A percentile compares a stretch with the other conserved stretches of the same genome.
phyloP scores from a whole-genome alignment of 768 basidiomycete species.

The Amanita thiersii region DNA sequence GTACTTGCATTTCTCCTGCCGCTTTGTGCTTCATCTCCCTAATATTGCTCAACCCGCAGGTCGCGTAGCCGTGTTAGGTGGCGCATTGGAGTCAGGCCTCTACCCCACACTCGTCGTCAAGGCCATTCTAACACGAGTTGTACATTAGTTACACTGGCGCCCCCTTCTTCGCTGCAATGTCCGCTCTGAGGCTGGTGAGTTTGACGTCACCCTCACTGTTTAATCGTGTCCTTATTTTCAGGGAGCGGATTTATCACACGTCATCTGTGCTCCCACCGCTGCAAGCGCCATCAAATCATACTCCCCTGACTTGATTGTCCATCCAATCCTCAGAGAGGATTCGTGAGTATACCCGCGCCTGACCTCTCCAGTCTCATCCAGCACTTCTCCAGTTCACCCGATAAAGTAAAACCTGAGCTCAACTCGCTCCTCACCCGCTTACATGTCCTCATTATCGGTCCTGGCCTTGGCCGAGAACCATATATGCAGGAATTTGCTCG shows the following conservation, averaged over 20 bases:
- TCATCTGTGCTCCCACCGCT: slow-evolving; percentile 92
- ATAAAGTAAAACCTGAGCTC: slow-evolving; percentile 42
- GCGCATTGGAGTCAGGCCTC: slow-evolving; percentile 77
- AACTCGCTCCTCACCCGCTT: slow-evolving; percentile 72
- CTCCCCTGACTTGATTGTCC: slow-evolving; percentile 95
- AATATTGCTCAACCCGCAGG: slow-evolving; percentile 32
- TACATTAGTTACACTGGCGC: slow-evolving; percentile 86
- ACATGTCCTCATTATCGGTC: slow-evolving; percentile 90
- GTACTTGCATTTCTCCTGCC: slow-evolving; percentile 26
- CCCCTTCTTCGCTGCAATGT: slow-evolving; percentile 91
- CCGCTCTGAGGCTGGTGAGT: slow-evolving; percentile 77
- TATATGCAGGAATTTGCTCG: slow-evolving; percentile 86
- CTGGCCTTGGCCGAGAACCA: slow-evolving; percentile 84
- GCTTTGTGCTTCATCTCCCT: background rate
- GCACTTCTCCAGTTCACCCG: slow-evolving; percentile 30
- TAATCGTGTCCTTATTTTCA: slow-evolving; percentile 17
- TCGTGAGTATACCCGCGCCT: slow-evolving; percentile 30
- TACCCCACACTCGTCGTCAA: background rate
- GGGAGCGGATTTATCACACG: slow-evolving; percentile 95
- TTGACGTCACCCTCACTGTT: background rate
- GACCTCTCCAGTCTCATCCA: slow-evolving; percentile 3
- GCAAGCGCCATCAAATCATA: slow-evolving; percentile 94
- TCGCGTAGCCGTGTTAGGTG: slow-evolving; percentile 89
- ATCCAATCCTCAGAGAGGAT: slow-evolving; percentile 76
- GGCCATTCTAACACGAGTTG: background rate